Evolutionary conservation across 1,284 basidiomycete genomes (phyloP).

Genomic region (Rhodotorula sp.): DNA sequence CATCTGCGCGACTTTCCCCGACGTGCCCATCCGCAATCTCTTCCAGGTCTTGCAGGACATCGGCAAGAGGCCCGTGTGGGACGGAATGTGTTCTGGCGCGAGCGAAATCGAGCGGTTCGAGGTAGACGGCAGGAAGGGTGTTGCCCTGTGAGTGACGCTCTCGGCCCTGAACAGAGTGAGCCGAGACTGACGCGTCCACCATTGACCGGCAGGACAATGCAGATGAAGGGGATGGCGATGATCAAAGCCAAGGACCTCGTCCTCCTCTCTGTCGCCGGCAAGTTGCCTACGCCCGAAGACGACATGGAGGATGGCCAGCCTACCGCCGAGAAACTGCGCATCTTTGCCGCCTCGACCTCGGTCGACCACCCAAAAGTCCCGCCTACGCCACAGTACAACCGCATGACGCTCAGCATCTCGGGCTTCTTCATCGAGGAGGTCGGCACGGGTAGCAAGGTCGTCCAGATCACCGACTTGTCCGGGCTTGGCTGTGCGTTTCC

Average conservation of each 20-base stretch:
- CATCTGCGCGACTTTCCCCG: slow-evolving; percentile 35
- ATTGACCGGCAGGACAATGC: slow-evolving; percentile 48
- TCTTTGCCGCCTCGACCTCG: slow-evolving; percentile 33
- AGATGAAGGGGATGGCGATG: slow-evolving; percentile 63
- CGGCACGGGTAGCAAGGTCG: slow-evolving; percentile 26
- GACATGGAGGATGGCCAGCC: background rate
- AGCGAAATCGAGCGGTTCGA: slow-evolving; percentile 32
- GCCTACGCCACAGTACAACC: slow-evolving; percentile 33
- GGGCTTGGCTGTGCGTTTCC: slow-evolving; percentile 35
- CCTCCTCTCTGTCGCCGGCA: slow-evolving; percentile 39
- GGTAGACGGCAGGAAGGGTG: slow-evolving; percentile 36
- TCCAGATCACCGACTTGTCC: slow-evolving; percentile 40
- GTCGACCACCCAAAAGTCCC: slow-evolving; percentile 37
- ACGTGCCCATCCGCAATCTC: slow-evolving; percentile 36
- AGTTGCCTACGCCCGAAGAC: slow-evolving; percentile 4
- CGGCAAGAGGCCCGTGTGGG: slow-evolving; percentile 31
- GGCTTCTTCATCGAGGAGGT: slow-evolving; percentile 43
- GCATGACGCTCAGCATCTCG: slow-evolving; percentile 40
- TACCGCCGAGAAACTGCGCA: slow-evolving; percentile 9
- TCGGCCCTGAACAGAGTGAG: too few species aligned
- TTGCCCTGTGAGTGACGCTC: slow-evolving; percentile 9
- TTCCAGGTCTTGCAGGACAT: slow-evolving; percentile 38
- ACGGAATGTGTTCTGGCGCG: slow-evolving; percentile 28
- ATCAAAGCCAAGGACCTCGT: slow-evolving; percentile 54
- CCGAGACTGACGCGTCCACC: background rate